These are phyloP conservation scores for Chytriomyces sp. DNA, from an alignment of 192 early-diverging fungal genomes.

Conservation along the genomic window DNA sequence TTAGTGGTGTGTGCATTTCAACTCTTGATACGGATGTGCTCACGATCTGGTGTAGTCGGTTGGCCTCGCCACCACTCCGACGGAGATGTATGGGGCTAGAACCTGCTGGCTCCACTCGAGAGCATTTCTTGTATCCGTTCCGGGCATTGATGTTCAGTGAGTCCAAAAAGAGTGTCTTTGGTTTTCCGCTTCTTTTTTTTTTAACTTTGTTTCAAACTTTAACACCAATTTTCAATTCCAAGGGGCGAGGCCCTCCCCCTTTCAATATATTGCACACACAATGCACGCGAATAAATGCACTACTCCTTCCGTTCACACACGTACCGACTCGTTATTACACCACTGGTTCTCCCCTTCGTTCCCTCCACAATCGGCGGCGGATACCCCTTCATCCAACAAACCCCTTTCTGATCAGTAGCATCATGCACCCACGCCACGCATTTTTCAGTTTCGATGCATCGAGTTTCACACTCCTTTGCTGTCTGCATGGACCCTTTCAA, in stretches of 20 bases:
- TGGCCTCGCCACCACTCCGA: constrained; percentile 24
- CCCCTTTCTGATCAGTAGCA: neutral
- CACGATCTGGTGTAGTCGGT: constrained; percentile 24
- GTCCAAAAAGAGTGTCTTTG: neutral
- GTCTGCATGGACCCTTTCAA: neutral
- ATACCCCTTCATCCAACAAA: constrained; percentile 11
- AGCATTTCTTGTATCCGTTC: neutral
- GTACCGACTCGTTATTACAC: neutral
- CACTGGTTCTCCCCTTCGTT: neutral
- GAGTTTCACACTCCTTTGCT: neutral
- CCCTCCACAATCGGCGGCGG: neutral
- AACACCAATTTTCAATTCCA: too few relatives aligned
- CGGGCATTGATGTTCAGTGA: neutral
- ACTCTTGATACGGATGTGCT: neutral
- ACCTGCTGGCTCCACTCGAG: constrained; percentile 22
- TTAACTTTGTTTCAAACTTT: too few relatives aligned
- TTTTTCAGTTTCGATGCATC: neutral
- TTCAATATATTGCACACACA: too few relatives aligned
- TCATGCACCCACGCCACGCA: constrained; percentile 19
- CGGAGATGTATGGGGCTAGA: neutral
- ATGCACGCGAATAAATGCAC: neutral
- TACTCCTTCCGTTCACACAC: neutral
- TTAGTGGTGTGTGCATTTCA: neutral
- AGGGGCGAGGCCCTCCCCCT: too few relatives aligned
- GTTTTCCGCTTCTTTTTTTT: too few relatives aligned